Evolutionary conservation across 2,329 filamentous ascomycete species (phyloP).

Genomic region (Cercospora sesami): DNA sequence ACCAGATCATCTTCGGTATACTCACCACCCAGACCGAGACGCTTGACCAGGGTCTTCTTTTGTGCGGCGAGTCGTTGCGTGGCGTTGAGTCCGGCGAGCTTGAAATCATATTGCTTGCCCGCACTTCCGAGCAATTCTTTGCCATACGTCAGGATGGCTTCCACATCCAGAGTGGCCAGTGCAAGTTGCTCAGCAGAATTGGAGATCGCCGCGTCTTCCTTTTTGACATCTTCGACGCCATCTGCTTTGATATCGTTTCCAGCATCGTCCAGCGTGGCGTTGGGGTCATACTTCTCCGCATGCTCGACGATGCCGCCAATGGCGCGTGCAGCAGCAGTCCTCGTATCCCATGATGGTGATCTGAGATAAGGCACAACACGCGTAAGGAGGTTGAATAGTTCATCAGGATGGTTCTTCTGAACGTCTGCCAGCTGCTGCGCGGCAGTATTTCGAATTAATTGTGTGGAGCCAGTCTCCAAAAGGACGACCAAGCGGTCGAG

Average conservation of each 20-base stretch:
- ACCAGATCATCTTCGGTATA: slow-evolving; percentile 83
- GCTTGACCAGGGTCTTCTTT: slow-evolving; percentile 80
- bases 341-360: slow-evolving; percentile 95
- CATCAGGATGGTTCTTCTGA: slow-evolving; percentile 96
- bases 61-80: slow-evolving; percentile 78
- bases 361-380: slow-evolving; percentile 93
- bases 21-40: slow-evolving; percentile 81
- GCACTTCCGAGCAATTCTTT: slow-evolving; percentile 80
- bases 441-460: slow-evolving; percentile 92
- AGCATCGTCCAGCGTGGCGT: slow-evolving; percentile 35
- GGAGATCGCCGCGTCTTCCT: slow-evolving; percentile 49
- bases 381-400: slow-evolving; percentile 91
- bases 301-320: slow-evolving; percentile 92
- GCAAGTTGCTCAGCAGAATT: slow-evolving; percentile 60
- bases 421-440: slow-evolving; percentile 96
- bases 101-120: slow-evolving; percentile 80
- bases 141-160: slow-evolving; percentile 76
- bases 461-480: slow-evolving; percentile 95
- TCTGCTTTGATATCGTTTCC: slow-evolving; percentile 42
- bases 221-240: slow-evolving; percentile 52
- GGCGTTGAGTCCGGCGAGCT: slow-evolving; percentile 77
- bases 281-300: slow-evolving; percentile 84
- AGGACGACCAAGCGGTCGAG: slow-evolving; percentile 62
- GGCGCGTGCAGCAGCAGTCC: slow-evolving; percentile 88
- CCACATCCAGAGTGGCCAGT: slow-evolving; percentile 74